Base-by-base conservation (phyloP, 768 basidiomycete genomes). In the Dioszegia crocea region DNA sequence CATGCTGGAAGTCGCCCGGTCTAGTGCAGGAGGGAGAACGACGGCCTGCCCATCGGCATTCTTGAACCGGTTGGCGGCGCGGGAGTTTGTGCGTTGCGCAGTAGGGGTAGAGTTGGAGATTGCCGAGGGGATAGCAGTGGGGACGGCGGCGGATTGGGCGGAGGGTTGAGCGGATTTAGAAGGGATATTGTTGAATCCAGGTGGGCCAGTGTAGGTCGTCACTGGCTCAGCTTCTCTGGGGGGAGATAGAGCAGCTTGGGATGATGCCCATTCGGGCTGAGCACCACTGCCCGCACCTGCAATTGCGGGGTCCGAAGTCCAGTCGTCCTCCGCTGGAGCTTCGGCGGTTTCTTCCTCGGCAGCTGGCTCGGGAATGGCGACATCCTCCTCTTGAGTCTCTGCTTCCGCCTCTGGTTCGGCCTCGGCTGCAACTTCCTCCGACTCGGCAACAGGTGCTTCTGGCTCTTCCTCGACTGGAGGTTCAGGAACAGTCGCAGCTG, bases 171-270 rank as follows among this genome's bases (percentile, higher is more conserved):
- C 58, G 53, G 39, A 40, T 53, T 53, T 67, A 2, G 65, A 56
- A 14, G 60, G 56, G 38, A 68, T 57, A 10, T 68, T 65, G 66
- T 73, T 74, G 68, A 78, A 73, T 14, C 77, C 77, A 27, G 77
- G 77, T 48, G 77, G 77, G 27, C 74, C 76, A 31, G 70, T 70
- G 57, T 75, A 75, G n/a, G 73, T 70, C 19, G 73, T 74, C 23
- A 64, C 60, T 10, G 70, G 65, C 57, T 76, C 71, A 14, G 70
- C 67, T 11, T 67, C 64, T 26, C 59, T 17, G 14, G 68, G 60
- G 17, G 61, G 51, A 21, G 61, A 64, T 4, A 55, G 63, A 10
- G 59, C 60, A 30, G 59, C 56, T 23, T 40, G 33, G 27, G 69
- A 43, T 57, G 71, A 64, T 5, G 68, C 61, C 67, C 71, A 73